Evolutionary conservation across 2,329 filamentous ascomycete species (phyloP), one percentile per base, ranked within the genome.

Genomic region (Cladorrhinum sp.): DNA sequence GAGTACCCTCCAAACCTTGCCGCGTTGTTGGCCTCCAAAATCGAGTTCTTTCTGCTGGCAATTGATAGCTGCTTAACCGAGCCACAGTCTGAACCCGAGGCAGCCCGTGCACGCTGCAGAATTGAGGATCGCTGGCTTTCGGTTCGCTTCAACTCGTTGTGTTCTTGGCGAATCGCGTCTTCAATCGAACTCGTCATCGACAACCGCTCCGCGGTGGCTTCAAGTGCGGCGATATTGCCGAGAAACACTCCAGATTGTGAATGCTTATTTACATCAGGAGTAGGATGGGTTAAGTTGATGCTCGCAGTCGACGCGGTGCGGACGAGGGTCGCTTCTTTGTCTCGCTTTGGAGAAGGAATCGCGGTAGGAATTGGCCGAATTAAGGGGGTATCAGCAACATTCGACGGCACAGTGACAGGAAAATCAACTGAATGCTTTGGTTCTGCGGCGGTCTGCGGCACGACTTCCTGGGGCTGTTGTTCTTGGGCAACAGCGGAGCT

Each of bases 151-250:
- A 90, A 78, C 73, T 90, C 86, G 62, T 85, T 79, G 73, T 91
- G 86, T 65, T 91, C 79, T 69, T 88, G 85, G 61, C 88, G 84
- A 68, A 92, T 93, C 67, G 90, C 89, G 77, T 90, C 85, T 68
- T 89, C 89, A 69, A 92, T 89, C 63, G 90, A 91, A 64, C 87
- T 90, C 59, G 86, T 87, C 77, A 84, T 83, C 67, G 88, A 90
- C 73, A 93, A 79, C 65, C 86, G 83, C 74, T 92, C 89, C 53
- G 90, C 90, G 10, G 86, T 88, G 65, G 88, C 86, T 74, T 93
- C 90, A 64, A 93, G 83, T 54, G 87, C 84, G 65, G 87, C 85
- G 64, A 93, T 86, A 76, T 89, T 92, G 71, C 81, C 81, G 18
- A 82, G 76, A 70, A 85, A 86, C 29, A 84, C 84, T 24, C 83